These are phyloP conservation scores for Krasilnikovozyma curviuscula DNA, from an alignment of 768 basidiomycete genomes.

Conservation along the genomic window DNA sequence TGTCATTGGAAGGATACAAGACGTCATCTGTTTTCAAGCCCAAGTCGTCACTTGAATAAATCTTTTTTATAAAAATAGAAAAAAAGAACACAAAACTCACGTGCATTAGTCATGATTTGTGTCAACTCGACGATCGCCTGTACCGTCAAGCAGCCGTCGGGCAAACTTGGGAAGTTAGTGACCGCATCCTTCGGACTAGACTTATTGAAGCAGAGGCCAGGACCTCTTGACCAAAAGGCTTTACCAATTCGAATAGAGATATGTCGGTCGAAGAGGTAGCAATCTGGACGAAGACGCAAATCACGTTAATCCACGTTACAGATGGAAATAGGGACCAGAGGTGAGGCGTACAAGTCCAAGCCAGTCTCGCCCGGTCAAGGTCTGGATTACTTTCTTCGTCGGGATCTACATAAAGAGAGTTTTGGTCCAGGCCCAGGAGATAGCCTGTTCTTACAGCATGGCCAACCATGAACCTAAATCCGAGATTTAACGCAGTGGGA, in stretches of 20 bases:
- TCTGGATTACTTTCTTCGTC: not conserved
- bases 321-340: not conserved
- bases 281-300: not conserved
- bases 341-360: slow-evolving; percentile 12
- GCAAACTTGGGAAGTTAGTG: slow-evolving; percentile 15
- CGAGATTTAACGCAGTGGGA: too few relatives aligned
- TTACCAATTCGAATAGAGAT: slow-evolving; percentile 15
- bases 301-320: not conserved
- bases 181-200: slow-evolving; percentile 4
- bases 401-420: slow-evolving; percentile 5
- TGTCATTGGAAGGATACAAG: slow-evolving; percentile 12
- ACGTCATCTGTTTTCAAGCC: slow-evolving; percentile 8
- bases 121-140: slow-evolving; percentile 13
- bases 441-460: slow-evolving; percentile 10
- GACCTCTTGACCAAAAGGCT: slow-evolving; percentile 16
- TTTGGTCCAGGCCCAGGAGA: slow-evolving; percentile 6
- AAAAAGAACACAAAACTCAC: not conserved
- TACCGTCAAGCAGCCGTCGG: slow-evolving; percentile 6
- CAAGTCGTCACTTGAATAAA: not conserved
- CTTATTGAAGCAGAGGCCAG: slow-evolving; percentile 11
- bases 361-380: slow-evolving; percentile 14
- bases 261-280: slow-evolving; percentile 15
- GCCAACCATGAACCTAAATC: too few relatives aligned
- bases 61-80: not conserved
- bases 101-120: slow-evolving; percentile 13